A percentile compares a stretch with the other conserved stretches of the same genome.
These are phyloP conservation scores for Bacidia rubella DNA, from an alignment of 495 filamentous ascomycete genomes.

Conservation along the genomic window DNA sequence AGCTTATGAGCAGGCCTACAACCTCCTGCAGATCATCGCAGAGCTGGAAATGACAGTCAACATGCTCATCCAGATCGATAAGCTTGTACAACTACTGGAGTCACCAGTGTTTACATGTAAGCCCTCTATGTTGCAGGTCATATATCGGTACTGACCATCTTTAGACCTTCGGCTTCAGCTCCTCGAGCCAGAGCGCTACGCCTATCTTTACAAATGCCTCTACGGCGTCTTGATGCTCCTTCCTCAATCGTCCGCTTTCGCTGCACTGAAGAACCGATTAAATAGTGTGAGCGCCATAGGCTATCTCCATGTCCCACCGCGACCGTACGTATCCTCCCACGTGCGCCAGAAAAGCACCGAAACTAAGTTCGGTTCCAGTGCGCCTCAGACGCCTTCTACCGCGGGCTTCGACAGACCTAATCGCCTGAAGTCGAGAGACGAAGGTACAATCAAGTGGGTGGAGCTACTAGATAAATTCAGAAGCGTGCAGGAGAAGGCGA, in stretches of 20 bases:
- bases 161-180: conserved; percentile 88
- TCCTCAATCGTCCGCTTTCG: conserved; percentile 93
- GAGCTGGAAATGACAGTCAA: conserved; percentile 99
- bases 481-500: conserved; percentile 68
- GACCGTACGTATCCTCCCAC: conserved; percentile 51
- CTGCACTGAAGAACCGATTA: conserved; percentile 88
- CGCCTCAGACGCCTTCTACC: conserved; percentile 17
- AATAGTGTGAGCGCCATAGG: conserved; percentile 96
- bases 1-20: conserved; percentile 96
- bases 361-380: conserved; percentile 17
- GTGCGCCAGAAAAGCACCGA: conserved; percentile 24
- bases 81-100: conserved; percentile 92
- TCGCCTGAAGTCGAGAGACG: conserved; percentile 70
- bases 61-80: conserved; percentile 97
- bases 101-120: conserved; percentile 95
- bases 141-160: conserved; percentile 7
- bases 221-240: conserved; percentile 97
- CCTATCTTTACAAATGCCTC: conserved; percentile 94
- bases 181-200: conserved; percentile 93
- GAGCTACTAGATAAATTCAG: conserved; percentile 97
- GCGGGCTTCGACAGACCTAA: conserved; percentile 53
- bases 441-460: conserved; percentile 73
- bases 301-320: conserved; percentile 72
- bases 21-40: conserved; percentile 91
- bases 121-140: conserved; percentile 14